These are phyloP conservation scores for Cyberlindnera petersonii DNA, from an alignment of 805 yeast species.

Conservation along the genomic window DNA sequence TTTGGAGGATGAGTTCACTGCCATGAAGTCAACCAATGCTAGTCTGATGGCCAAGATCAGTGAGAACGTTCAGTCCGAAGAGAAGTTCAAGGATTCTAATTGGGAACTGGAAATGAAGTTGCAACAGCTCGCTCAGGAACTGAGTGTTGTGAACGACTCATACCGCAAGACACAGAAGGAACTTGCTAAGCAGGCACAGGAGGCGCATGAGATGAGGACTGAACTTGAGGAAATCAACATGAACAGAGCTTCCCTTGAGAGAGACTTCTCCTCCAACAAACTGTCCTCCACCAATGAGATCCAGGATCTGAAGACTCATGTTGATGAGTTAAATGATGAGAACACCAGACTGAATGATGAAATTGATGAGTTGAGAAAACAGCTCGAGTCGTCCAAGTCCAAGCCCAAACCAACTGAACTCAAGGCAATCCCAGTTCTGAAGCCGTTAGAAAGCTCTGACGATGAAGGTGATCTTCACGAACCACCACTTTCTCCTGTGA, in stretches of 20 bases:
- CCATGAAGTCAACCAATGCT: conserved; percentile 22
- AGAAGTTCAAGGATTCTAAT: conserved; percentile 51
- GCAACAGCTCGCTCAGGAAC: conserved; percentile 32
- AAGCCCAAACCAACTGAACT: conserved; percentile 17
- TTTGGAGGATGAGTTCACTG: conserved; percentile 40
- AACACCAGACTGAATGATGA: conserved; percentile 54
- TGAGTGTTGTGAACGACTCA: conserved; percentile 38
- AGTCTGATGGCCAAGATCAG: conserved; percentile 21
- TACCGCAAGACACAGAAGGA: conserved; percentile 38
- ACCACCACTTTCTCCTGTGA: conserved; percentile 34
- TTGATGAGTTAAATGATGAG: conserved; percentile 63
- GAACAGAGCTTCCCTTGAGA: conserved; percentile 37
- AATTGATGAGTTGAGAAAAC: conserved; percentile 26
- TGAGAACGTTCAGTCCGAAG: conserved; percentile 36
- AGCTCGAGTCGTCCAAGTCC: conserved; percentile 17
- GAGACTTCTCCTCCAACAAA: conserved; percentile 37
- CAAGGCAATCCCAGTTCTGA: conserved; percentile 21
- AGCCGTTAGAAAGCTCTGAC: conserved; percentile 26
- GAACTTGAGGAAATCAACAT: conserved; percentile 46
- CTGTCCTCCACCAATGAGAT: conserved; percentile 38
- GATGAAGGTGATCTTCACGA: conserved; percentile 38
- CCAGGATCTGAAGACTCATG: conserved; percentile 44
- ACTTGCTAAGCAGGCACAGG: conserved; percentile 37
- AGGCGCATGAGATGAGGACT: conserved; percentile 36
- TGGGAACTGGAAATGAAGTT: conserved; percentile 62